Conservation (phyloP, 2,329 filamentous ascomycete genomes). For the Fusarium subglutinans region DNA sequence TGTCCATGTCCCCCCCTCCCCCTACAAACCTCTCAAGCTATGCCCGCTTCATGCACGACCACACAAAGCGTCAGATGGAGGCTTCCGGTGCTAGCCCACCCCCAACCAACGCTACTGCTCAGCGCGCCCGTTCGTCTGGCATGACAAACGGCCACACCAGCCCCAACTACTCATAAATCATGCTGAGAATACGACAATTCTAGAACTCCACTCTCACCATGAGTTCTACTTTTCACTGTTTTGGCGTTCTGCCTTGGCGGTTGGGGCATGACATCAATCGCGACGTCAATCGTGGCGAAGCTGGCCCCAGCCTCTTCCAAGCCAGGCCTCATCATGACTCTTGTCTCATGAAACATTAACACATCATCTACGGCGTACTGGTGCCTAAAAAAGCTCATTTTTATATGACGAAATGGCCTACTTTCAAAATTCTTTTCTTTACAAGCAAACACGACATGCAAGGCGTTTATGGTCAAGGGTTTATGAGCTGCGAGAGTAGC, state of each 20-base stretch:
- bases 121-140: constrained; percentile 21
- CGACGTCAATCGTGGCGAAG: constrained; percentile 34
- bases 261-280: constrained; percentile 22
- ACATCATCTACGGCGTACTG: constrained; percentile 15
- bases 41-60: constrained; percentile 68
- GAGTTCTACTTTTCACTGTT: not conserved
- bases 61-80: constrained; percentile 74
- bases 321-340: not conserved
- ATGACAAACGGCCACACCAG: constrained; percentile 44
- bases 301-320: constrained; percentile 12
- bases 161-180: constrained; percentile 26
- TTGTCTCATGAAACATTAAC: constrained; percentile 8
- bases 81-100: constrained; percentile 50
- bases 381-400: constrained; percentile 30
- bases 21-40: constrained; percentile 64
- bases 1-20: constrained; percentile 51
- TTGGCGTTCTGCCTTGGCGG: constrained; percentile 1
- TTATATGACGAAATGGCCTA: constrained; percentile 18
- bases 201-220: not conserved
- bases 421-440: constrained; percentile 10
- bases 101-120: constrained; percentile 19
- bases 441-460: constrained; percentile 27
- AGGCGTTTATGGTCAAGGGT: constrained; percentile 26
- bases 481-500: not conserved
- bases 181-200: not conserved